phyloP scores from a whole-genome alignment of 768 basidiomycete genomes.

The Hericium coralloides region DNA sequence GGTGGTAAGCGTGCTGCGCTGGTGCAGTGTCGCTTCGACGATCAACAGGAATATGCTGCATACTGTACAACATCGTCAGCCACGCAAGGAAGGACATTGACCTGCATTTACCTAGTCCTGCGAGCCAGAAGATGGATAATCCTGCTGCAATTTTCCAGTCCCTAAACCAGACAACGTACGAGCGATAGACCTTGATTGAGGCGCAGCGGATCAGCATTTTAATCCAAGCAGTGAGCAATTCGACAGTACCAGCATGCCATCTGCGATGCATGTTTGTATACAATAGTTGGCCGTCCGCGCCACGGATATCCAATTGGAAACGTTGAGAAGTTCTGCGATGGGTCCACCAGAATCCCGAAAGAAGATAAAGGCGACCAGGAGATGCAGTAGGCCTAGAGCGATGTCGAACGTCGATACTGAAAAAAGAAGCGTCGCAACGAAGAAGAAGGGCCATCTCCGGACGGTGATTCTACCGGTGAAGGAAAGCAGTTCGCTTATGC shows the following conservation, averaged over 20 bases:
- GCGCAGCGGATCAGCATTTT: too few species aligned
- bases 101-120: conserved; percentile 4
- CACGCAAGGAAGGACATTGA: too few species aligned
- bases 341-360: conserved; percentile 22
- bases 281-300: conserved; percentile 33
- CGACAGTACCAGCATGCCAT: conserved; percentile 29
- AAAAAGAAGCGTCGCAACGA: conserved; percentile 30
- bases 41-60: conserved; percentile 1
- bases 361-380: conserved; percentile 33
- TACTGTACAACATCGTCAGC: background rate
- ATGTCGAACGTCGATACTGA: conserved; percentile 30
- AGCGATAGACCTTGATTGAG: conserved; percentile 12
- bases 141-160: conserved; percentile 12
- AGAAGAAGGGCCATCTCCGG: conserved; percentile 26
- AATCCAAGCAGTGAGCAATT: too few species aligned
- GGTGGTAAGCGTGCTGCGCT: background rate
- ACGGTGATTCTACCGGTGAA: conserved; percentile 16
- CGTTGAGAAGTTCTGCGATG: conserved; percentile 23
- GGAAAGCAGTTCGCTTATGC: conserved; percentile 26
- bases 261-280: conserved; percentile 34
- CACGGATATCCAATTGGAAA: conserved; percentile 31
- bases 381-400: conserved; percentile 31
- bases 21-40: conserved; percentile 3
- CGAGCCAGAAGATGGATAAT: conserved; percentile 17
- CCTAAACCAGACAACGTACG: conserved; percentile 17